Evolutionary conservation across 768 basidiomycete species (phyloP).

Genomic region (Strobilomyces dryophilus): DNA sequence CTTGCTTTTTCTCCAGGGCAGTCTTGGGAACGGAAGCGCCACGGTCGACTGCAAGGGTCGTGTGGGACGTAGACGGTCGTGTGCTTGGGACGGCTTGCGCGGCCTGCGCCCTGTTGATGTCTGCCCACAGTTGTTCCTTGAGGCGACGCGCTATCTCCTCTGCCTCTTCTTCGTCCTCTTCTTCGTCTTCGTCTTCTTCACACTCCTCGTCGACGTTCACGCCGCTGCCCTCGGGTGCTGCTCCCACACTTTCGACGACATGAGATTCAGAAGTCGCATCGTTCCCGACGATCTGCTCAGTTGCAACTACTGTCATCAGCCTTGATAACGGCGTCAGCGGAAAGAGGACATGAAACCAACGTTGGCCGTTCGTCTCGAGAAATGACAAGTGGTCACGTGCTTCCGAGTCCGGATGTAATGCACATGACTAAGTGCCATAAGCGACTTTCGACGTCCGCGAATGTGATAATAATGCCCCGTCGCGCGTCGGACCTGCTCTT

Average conservation of each 20-base stretch:
- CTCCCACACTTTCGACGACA: not conserved
- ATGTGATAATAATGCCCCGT: constrained; percentile 7
- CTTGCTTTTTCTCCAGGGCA: constrained; percentile 41
- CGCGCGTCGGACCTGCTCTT: not conserved
- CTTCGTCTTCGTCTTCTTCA: constrained; percentile 54
- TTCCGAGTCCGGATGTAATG: not conserved
- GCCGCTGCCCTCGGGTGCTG: constrained; percentile 15
- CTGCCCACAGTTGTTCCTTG: constrained; percentile 76
- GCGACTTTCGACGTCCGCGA: constrained; percentile 21
- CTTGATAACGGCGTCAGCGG: constrained; percentile 1
- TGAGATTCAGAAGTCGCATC: not conserved
- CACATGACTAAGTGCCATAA: constrained; percentile 2
- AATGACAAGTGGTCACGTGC: constrained; percentile 15
- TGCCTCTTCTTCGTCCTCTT: constrained; percentile 56
- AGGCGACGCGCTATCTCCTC: constrained; percentile 70
- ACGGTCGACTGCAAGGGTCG: constrained; percentile 2
- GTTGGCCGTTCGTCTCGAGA: constrained; percentile 1
- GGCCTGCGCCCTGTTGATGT: constrained; percentile 61
- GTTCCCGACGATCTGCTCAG: constrained; percentile 4
- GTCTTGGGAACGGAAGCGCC: constrained; percentile 10
- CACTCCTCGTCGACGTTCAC: constrained; percentile 40
- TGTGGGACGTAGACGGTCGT: constrained; percentile 2
- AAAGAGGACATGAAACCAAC: constrained; percentile 7
- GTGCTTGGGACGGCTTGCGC: constrained; percentile 30
- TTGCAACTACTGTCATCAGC: constrained; percentile 13